Evolutionary conservation across 129 eudicot genomes (phyloP), one percentile per base, ranked within the genome.

Genomic region (Flaveria trinervia): DNA sequence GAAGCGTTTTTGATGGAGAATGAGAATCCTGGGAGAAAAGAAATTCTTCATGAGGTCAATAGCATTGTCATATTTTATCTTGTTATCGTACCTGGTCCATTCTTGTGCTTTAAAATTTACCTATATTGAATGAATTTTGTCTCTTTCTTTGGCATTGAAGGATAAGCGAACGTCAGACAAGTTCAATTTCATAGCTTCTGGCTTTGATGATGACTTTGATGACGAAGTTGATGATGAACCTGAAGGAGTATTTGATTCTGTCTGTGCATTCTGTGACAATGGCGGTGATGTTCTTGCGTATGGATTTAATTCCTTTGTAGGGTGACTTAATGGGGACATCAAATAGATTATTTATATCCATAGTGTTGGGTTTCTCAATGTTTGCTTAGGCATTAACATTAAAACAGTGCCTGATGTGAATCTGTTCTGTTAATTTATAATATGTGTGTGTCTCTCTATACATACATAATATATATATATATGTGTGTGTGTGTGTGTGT

Each of bases 241-340:
- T 7, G 89, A 77, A 69, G 80, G 45, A 48, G 44, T 71, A 28
- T 92, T 88, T 76, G 90, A 86, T 74, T 57, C 82, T 62, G 93
- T 90, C 33, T 92, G 98, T 74, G 89, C 89, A 65, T 59, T 79
- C 50, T 92, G 98, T 64, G 96, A 92, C 70, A 80, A 92, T 71
- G 98, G 98, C 12, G 98, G 98, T 15, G 81, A 79, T 2, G 43
- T 92, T 71, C 80, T 92, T 49, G 23, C 81, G 97, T 89, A 88
- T 10, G 88, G 59, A 76, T 66, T 4, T 70, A 61, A 33, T 74
- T 56, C 70, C 48, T 61, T 50, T 56, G 17, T 55, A 60, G n/a
- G 36, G 5, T 52, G 17, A 61, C 71, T 54, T 54, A 4, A 26
- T 61, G 2, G 0, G 15, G 2, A 43, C 26, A 61, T 26, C 5